These are phyloP conservation scores for Euphorbia schlechtendalii DNA, from an alignment of 441 rosid genomes.

Conservation along the genomic window DNA sequence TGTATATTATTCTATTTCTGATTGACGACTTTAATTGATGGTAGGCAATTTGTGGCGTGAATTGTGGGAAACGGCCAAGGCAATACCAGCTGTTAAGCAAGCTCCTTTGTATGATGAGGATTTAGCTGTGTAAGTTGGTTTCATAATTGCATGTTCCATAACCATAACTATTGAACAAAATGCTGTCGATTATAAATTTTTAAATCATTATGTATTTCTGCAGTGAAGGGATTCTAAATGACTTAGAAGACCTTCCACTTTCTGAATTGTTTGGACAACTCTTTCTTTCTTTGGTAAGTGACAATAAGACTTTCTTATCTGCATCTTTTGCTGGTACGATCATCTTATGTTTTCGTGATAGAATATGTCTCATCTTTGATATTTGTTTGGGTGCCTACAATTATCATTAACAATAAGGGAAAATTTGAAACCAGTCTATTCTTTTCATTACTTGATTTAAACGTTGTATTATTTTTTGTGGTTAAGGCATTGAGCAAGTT, in stretches of 20 bases:
- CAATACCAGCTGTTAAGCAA: slow-evolving; percentile 85
- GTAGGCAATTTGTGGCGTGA: slow-evolving; percentile 94
- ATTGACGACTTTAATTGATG: slow-evolving; percentile 17
- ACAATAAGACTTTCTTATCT: background rate
- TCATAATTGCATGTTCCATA: background rate
- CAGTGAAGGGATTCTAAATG: slow-evolving; percentile 83
- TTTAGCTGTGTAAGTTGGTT: slow-evolving; percentile 78
- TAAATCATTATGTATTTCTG: slow-evolving; percentile 20
- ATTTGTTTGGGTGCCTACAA: no score
- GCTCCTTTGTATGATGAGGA: slow-evolving; percentile 93
- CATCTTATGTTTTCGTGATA: no score
- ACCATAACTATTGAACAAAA: slow-evolving; percentile 1
- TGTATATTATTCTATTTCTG: background rate
- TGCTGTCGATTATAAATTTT: slow-evolving; percentile 21
- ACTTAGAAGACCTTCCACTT: slow-evolving; percentile 70
- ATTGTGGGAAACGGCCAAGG: slow-evolving; percentile 89
- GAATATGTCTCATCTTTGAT: no score
- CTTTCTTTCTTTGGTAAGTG: slow-evolving; percentile 69
- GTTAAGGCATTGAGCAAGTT: no score
- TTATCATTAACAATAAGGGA: background rate
- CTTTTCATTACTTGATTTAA: slow-evolving; percentile 6
- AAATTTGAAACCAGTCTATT: background rate
- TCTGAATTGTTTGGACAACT: slow-evolving; percentile 70
- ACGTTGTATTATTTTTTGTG: no score
- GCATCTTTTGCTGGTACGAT: background rate